Conservation (phyloP, 352 stramenopile species). For the Pythium utonaiense region DNA sequence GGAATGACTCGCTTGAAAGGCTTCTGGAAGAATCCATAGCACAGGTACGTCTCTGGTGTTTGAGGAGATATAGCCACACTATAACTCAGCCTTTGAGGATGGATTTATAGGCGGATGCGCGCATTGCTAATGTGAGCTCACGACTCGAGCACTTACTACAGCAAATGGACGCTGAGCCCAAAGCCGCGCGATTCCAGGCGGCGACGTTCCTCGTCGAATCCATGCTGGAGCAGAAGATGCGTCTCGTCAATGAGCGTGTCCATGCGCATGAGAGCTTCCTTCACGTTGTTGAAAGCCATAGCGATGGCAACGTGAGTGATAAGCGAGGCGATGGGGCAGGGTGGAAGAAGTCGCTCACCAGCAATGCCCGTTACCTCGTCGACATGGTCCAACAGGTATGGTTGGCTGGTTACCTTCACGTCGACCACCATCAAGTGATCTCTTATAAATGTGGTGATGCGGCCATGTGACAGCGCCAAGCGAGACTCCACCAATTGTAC, state of each 20-base stretch:
- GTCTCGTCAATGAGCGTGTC: constrained; percentile 38
- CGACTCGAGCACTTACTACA: constrained; percentile 50
- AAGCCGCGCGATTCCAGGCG: constrained; percentile 44
- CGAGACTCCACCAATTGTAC: constrained; percentile 57
- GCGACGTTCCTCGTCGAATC: constrained; percentile 57
- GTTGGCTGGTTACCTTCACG: neutral
- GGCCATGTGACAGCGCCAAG: constrained; percentile 42
- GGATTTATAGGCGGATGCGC: constrained; percentile 40
- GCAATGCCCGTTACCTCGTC: constrained; percentile 41
- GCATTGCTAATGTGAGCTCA: constrained; percentile 33
- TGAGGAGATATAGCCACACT: too few species aligned
- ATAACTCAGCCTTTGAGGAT: too few species aligned
- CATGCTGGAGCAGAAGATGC: constrained; percentile 60
- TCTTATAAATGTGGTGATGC: too few species aligned
- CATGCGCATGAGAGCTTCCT: constrained; percentile 33
- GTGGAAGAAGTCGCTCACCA: constrained; percentile 5
- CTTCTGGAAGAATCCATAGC: constrained; percentile 9
- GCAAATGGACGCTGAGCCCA: constrained; percentile 35
- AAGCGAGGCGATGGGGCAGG: neutral
- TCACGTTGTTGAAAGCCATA: neutral
- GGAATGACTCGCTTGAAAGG: neutral
- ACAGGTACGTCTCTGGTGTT: constrained; percentile 1
- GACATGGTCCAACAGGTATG: constrained; percentile 65
- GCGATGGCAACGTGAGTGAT: neutral
- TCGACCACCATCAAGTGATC: neutral